Base-by-base conservation (phyloP, 2,329 filamentous ascomycete species). In the Microcyclospora tardicrescens region DNA sequence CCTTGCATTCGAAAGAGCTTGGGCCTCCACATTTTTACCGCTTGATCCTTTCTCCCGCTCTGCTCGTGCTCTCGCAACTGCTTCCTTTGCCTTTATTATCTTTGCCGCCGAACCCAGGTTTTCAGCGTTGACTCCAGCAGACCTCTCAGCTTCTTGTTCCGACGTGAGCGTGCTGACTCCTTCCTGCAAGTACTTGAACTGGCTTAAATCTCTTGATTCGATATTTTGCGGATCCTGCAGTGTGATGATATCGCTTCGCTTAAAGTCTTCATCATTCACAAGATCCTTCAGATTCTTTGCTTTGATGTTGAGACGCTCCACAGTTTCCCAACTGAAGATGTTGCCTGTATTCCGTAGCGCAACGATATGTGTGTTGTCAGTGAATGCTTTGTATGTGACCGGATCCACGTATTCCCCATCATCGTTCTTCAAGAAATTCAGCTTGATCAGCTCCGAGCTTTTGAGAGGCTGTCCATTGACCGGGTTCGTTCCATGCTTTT, bases 361-460 rank as follows among this genome's bases (percentile, higher is more conserved):
- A 34, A 96, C 84, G 42, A 98, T 84, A 61, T 96, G 91, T 3
- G 91, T 96, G 61, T 96, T 96, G 60, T 98, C 86, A 34, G 91
- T 98, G 55, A 98, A 85, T 32, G 93, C 83, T 61, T 98, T 98
- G 70, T 84, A 96, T 0, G 87, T 95, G 34, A 98, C 89, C 0
- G 91, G 93, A 54, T 98, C 91, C 46, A 96, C 84, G 54, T 91
- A 83, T 52, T 96, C 91, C 38, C 77, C 82, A 44, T 87, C 81
- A 38, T 87, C 83, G 60, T 96, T 98, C 59, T 89, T 87, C 43
- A 84, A 74, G 61, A 96, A 94, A 57, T 87, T 81, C 47, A 98
- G 75, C 55, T 86, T 85, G 57, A 96, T 85, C 36, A 98, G 69
- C 51, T 96, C 89, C 40, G 79, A 76, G 50, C 77, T 77, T 47